phyloP scores from a whole-genome alignment of 202 grass and related monocot species.

The Panicum hallii region DNA sequence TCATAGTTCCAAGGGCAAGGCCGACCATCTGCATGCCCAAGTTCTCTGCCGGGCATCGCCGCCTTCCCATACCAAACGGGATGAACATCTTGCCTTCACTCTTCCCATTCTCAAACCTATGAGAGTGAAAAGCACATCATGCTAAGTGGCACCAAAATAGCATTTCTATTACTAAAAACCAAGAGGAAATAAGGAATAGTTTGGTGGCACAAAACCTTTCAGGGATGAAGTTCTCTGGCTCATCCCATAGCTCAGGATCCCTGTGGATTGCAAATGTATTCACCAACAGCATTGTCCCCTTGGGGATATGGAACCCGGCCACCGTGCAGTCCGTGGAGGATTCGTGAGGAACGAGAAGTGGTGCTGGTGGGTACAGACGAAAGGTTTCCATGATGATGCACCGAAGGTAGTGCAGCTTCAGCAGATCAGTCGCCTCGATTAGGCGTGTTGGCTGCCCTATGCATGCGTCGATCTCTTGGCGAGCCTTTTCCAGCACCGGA shows the following conservation, averaged over 20 bases:
- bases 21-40: conserved; percentile 46
- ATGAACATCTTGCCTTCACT: conserved; percentile 28
- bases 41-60: conserved; percentile 47
- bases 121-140: background rate
- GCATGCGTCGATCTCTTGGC: conserved; percentile 37
- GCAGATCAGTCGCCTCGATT: conserved; percentile 49
- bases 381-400: conserved; percentile 68
- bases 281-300: conserved; percentile 61
- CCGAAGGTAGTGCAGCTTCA: conserved; percentile 42
- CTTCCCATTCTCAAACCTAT: conserved; percentile 39
- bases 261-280: conserved; percentile 59
- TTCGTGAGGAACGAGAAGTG: conserved; percentile 59
- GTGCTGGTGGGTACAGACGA: conserved; percentile 53
- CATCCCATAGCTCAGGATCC: conserved; percentile 50
- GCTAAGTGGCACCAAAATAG: background rate
- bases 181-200: background rate
- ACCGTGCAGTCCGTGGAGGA: conserved; percentile 56
- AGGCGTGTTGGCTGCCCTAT: conserved; percentile 39
- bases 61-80: conserved; percentile 55
- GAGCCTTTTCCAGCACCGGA: background rate
- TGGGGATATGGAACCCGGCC: conserved; percentile 41
- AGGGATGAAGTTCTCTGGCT: conserved; percentile 49
- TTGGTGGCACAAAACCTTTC: conserved; percentile 38
- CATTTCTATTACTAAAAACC: background rate
- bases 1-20: conserved; percentile 45